phyloP scores from a whole-genome alignment of 2,329 filamentous ascomycete species.

The Phaeosphaeria sp. region DNA sequence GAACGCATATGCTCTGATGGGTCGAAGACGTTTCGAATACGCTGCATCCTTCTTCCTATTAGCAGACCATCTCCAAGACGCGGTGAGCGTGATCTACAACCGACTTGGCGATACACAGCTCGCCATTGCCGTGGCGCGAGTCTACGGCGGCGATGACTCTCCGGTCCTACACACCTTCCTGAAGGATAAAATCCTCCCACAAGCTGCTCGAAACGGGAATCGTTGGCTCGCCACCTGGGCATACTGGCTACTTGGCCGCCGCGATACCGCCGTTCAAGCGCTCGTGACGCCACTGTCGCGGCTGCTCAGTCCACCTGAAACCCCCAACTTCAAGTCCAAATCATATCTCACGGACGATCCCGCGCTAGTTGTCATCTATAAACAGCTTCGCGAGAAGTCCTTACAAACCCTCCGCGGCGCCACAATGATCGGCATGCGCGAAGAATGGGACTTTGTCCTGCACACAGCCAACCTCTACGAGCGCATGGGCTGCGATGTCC shows the following conservation, averaged over 20 bases:
- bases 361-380: slow-evolving; percentile 84
- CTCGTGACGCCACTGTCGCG: slow-evolving; percentile 82
- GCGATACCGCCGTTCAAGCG: slow-evolving; percentile 82
- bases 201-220: slow-evolving; percentile 82
- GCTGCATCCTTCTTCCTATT: slow-evolving; percentile 95
- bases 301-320: slow-evolving; percentile 72
- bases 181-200: slow-evolving; percentile 77
- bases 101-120: slow-evolving; percentile 90
- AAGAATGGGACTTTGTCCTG: slow-evolving; percentile 88
- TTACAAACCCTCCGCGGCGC: slow-evolving; percentile 86
- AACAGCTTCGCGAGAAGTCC: slow-evolving; percentile 81
- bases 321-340: slow-evolving; percentile 74
- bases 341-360: slow-evolving; percentile 91
- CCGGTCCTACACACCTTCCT: slow-evolving; percentile 76
- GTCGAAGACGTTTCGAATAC: slow-evolving; percentile 90
- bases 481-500: slow-evolving; percentile 90
- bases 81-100: slow-evolving; percentile 83
- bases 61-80: slow-evolving; percentile 83
- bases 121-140: slow-evolving; percentile 83
- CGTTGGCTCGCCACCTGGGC: slow-evolving; percentile 96
- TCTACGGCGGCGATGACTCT: slow-evolving; percentile 86
- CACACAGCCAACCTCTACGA: slow-evolving; percentile 85
- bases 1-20: slow-evolving; percentile 94
- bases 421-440: slow-evolving; percentile 76
- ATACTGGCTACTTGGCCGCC: slow-evolving; percentile 86